Conservation (phyloP, 1,284 basidiomycete genomes). For the Porodaedalea pini region DNA sequence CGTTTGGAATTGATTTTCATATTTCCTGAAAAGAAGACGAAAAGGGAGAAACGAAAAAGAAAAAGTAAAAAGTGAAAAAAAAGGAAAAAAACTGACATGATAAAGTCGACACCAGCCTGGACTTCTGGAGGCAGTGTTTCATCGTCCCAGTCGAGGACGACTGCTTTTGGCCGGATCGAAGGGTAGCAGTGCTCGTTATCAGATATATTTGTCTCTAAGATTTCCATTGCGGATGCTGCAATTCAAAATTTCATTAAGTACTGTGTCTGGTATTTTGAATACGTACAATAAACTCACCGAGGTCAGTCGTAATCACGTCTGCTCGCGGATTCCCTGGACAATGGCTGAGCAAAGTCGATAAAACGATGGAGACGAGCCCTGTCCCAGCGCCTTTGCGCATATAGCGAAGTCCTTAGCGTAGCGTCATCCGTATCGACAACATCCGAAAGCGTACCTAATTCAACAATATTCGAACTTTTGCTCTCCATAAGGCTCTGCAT, state of each 20-base stretch:
- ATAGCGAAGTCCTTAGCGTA: neutral
- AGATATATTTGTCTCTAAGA: conserved; percentile 68
- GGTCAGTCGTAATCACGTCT: conserved; percentile 65
- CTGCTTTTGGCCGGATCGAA: conserved; percentile 34
- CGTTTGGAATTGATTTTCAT: neutral
- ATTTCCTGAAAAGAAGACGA: neutral
- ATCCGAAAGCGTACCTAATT: conserved; percentile 55
- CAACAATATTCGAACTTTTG: conserved; percentile 39
- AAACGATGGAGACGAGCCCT: conserved; percentile 71
- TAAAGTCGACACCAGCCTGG: conserved; percentile 46
- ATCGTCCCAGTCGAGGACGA: conserved; percentile 73
- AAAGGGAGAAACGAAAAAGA: neutral
- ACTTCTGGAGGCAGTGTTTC: conserved; percentile 45
- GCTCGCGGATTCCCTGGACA: conserved; percentile 31
- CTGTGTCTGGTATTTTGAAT: neutral
- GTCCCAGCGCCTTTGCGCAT: conserved; percentile 66
- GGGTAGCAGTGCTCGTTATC: conserved; percentile 38
- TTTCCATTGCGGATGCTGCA: conserved; percentile 73
- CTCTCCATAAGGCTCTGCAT: conserved; percentile 1
- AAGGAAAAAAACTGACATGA: conserved; percentile 41
- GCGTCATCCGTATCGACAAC: neutral
- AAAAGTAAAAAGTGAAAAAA: neutral
- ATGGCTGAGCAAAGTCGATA: conserved; percentile 48
- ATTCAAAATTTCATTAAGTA: neutral
- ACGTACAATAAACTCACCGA: conserved; percentile 47